Evolutionary conservation across 1,139 yeast genomes (phyloP).

Genomic region (Hyphopichia khmerensis): DNA sequence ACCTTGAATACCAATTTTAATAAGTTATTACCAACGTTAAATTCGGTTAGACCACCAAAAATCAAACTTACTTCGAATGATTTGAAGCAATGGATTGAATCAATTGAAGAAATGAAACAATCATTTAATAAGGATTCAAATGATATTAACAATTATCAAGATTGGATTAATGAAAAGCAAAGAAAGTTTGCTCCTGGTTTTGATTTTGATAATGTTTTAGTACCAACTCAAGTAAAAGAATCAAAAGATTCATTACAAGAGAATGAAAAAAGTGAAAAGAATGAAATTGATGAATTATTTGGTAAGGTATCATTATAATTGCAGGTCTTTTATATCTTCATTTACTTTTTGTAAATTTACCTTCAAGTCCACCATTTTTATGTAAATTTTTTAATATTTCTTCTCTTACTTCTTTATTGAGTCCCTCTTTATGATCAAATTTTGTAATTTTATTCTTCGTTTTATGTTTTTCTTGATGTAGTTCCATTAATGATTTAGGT

Average conservation of each 20-base stretch:
- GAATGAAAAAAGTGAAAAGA: constrained; percentile 10
- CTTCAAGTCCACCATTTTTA: constrained; percentile 11
- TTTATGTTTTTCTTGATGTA: constrained; percentile 9
- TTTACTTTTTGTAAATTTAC: constrained; percentile 12
- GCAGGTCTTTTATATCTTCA: constrained; percentile 2
- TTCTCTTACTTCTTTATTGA: constrained; percentile 13
- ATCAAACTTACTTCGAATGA: constrained; percentile 27
- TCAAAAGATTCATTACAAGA: neutral
- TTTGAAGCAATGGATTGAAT: constrained; percentile 28
- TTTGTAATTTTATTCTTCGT: constrained; percentile 8
- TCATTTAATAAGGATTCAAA: constrained; percentile 10
- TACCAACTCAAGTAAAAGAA: constrained; percentile 17
- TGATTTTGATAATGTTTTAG: constrained; percentile 31
- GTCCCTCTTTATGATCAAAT: constrained; percentile 11
- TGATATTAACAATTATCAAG: constrained; percentile 18
- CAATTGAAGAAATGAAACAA: constrained; percentile 19
- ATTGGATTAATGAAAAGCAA: constrained; percentile 38
- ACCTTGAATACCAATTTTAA: constrained; percentile 53
- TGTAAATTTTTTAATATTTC: constrained; percentile 13
- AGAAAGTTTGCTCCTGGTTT: constrained; percentile 45
- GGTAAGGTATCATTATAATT: constrained; percentile 16
- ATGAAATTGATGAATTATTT: constrained; percentile 31
- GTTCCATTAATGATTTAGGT: constrained; percentile 8
- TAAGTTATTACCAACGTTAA: constrained; percentile 36
- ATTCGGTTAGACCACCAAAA: constrained; percentile 41